These are phyloP conservation scores for Candida sonorensis DNA, from an alignment of 805 yeast species.

Conservation along the genomic window DNA sequence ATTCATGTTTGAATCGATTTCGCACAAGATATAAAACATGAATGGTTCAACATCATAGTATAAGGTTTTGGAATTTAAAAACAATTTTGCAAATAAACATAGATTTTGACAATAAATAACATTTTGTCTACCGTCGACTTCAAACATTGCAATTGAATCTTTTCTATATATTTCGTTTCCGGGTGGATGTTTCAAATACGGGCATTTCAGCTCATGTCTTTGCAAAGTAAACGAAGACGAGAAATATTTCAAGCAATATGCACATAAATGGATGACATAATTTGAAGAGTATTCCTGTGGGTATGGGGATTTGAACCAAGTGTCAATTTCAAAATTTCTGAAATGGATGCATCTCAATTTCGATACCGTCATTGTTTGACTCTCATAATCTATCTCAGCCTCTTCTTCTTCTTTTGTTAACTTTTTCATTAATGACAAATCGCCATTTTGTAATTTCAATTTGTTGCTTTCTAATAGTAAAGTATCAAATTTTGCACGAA, in stretches of 20 bases:
- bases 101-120: constrained; percentile 81
- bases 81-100: constrained; percentile 83
- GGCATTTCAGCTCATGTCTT: constrained; percentile 75
- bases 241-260: constrained; percentile 76
- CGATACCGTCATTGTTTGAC: constrained; percentile 25
- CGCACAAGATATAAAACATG: constrained; percentile 79
- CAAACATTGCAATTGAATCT: constrained; percentile 69
- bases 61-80: constrained; percentile 83
- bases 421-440: constrained; percentile 21
- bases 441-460: constrained; percentile 30
- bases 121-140: constrained; percentile 85
- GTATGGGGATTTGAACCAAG: constrained; percentile 92
- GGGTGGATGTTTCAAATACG: constrained; percentile 63
- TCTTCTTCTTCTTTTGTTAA: constrained; percentile 17
- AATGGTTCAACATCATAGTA: constrained; percentile 96
- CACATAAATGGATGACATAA: constrained; percentile 67
- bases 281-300: constrained; percentile 76
- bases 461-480: constrained; percentile 33
- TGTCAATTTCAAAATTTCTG: constrained; percentile 66
- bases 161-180: constrained; percentile 88
- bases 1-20: constrained; percentile 38
- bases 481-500: constrained; percentile 31
- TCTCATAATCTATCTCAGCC: constrained; percentile 18
- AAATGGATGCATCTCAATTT: constrained; percentile 61
- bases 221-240: constrained; percentile 55